Evolutionary conservation across 257 asterid genomes (phyloP).

Genomic region (Phtheirospermum japonicum): DNA sequence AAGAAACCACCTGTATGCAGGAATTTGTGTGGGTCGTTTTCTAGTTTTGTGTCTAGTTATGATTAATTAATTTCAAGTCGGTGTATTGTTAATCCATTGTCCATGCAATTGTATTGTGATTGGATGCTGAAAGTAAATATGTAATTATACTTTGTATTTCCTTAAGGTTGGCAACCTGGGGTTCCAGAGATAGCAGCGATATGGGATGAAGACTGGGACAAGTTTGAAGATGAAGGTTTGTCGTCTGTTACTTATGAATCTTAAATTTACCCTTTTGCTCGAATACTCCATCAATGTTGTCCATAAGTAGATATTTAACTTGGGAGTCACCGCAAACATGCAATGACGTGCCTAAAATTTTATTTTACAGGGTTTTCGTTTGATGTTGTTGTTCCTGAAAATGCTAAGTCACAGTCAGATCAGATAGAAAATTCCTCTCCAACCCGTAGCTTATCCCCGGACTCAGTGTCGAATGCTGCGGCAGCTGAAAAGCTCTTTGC

Average conservation of each 20-base stretch:
- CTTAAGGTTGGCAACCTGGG: slow-evolving; percentile 95
- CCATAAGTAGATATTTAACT: not conserved
- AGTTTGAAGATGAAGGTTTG: slow-evolving; percentile 94
- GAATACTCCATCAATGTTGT: not conserved
- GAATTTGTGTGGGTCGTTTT: not conserved
- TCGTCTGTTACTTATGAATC: slow-evolving; percentile 19
- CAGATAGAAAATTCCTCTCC: slow-evolving; percentile 59
- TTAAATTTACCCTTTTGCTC: slow-evolving; percentile 11
- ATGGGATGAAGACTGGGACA: slow-evolving; percentile 99
- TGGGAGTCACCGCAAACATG: slow-evolving; percentile 5
- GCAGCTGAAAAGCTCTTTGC: slow-evolving; percentile 49
- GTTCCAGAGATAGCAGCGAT: slow-evolving; percentile 76
- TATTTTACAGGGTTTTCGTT: slow-evolving; percentile 73
- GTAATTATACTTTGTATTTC: slow-evolving; percentile 17
- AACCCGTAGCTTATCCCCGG: slow-evolving; percentile 53
- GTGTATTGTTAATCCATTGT: not conserved
- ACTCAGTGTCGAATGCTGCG: slow-evolving; percentile 51
- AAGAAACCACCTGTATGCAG: slow-evolving; percentile 10
- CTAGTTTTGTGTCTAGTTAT: not conserved
- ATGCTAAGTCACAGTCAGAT: slow-evolving; percentile 46
- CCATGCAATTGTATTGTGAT: slow-evolving; percentile 6
- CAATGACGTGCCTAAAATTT: slow-evolving; percentile 24
- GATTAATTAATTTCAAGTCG: not conserved
- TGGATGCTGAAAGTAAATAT: slow-evolving; percentile 14
- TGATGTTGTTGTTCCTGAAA: slow-evolving; percentile 59